Conservation (phyloP, 345 rosid species). For the Draba incana region DNA sequence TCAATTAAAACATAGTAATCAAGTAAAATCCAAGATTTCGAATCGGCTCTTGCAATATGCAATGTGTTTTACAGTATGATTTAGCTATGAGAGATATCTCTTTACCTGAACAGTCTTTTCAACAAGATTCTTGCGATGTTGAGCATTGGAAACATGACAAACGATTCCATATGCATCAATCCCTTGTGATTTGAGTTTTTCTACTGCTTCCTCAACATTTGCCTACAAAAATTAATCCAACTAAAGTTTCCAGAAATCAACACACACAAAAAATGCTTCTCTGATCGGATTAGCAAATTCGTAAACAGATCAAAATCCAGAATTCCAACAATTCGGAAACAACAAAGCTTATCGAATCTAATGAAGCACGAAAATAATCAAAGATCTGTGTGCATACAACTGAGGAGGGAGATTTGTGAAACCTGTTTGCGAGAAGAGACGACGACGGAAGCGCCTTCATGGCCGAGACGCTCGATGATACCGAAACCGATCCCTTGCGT, state of each 20-base stretch:
- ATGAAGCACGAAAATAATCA: neutral
- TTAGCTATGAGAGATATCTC: neutral
- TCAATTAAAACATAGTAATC: neutral
- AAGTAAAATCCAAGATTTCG: neutral
- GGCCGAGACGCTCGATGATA: constrained; percentile 77
- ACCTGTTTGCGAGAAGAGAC: constrained; percentile 51
- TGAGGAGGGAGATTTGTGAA: constrained; percentile 6
- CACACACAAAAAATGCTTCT: neutral
- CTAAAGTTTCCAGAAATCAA: neutral
- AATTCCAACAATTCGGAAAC: neutral
- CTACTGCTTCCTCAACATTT: constrained; percentile 85
- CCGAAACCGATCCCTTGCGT: constrained; percentile 91
- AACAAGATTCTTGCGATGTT: constrained; percentile 76
- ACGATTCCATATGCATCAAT: constrained; percentile 77
- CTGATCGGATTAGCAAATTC: too few species aligned
- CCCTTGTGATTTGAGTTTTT: constrained; percentile 66
- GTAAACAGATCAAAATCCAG: too few species aligned
- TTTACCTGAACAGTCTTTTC: constrained; percentile 68
- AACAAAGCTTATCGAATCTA: neutral
- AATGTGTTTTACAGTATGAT: neutral
- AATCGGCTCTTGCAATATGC: neutral
- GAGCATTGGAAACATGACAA: constrained; percentile 79
- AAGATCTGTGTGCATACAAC: too few species aligned
- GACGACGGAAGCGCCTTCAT: constrained; percentile 56
- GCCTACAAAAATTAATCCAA: too few species aligned